Conservation (phyloP, 1,284 basidiomycete genomes). For the Tremellales sp. region DNA sequence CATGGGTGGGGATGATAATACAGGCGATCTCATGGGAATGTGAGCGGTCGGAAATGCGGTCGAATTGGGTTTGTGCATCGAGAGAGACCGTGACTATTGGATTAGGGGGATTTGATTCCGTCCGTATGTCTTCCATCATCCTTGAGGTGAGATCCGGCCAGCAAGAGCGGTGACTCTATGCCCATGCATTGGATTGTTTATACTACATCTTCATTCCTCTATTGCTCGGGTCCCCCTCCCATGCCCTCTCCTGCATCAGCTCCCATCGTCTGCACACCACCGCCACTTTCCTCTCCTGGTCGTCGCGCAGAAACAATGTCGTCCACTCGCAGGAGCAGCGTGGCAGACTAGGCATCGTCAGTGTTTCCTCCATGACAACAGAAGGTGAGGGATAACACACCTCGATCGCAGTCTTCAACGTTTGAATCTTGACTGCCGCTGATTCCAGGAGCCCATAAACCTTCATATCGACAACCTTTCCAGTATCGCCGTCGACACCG, state of each 20-base stretch:
- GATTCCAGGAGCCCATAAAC: constrained; percentile 89
- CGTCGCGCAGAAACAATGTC: constrained; percentile 83
- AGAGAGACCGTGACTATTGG: too few species aligned
- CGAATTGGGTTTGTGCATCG: too few species aligned
- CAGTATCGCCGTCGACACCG: constrained; percentile 93
- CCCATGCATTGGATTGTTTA: not conserved
- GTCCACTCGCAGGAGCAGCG: constrained; percentile 87
- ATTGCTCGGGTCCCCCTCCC: constrained; percentile 35
- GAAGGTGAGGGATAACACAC: constrained; percentile 43
- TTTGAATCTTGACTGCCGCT: constrained; percentile 97
- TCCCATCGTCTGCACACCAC: constrained; percentile 47
- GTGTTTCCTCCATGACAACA: not conserved
- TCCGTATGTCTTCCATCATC: too few species aligned
- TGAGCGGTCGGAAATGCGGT: too few species aligned
- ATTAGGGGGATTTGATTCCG: too few species aligned
- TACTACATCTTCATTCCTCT: not conserved
- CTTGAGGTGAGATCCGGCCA: too few species aligned
- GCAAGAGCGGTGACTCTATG: not conserved
- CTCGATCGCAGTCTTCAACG: constrained; percentile 95
- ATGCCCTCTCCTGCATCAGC: constrained; percentile 31
- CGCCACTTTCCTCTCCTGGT: constrained; percentile 33
- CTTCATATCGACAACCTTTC: constrained; percentile 95
- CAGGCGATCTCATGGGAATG: too few species aligned
- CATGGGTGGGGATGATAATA: too few species aligned
- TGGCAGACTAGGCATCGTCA: constrained; percentile 60